A percentile compares a stretch with the other conserved stretches of the same genome.
Evolutionary conservation across 2,329 filamentous ascomycete species (phyloP).

Genomic region (Volutella citrinella): DNA sequence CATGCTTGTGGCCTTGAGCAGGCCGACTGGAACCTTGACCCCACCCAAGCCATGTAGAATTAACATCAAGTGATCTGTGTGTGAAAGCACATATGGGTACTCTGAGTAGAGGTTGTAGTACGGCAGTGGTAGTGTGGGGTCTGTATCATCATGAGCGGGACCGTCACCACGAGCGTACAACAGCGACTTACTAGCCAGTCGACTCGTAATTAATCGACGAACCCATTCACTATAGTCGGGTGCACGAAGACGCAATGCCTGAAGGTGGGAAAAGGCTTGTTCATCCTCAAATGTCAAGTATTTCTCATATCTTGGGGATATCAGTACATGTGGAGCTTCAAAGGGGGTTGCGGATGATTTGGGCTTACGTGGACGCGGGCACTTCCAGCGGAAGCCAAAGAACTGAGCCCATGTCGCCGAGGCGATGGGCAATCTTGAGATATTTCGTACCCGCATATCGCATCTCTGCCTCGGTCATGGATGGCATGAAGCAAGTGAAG

Average conservation of each 20-base stretch:
- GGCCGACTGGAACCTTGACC: slow-evolving; percentile 11
- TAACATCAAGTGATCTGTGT: slow-evolving; percentile 16
- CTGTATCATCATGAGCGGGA: neutral
- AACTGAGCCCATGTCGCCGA: slow-evolving; percentile 19
- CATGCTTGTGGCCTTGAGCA: slow-evolving; percentile 11
- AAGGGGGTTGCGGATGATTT: too few species aligned
- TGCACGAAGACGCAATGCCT: slow-evolving; percentile 8
- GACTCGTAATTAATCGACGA: slow-evolving; percentile 11
- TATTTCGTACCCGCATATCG: slow-evolving; percentile 27
- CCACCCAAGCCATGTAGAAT: slow-evolving; percentile 17
- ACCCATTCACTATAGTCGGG: slow-evolving; percentile 13
- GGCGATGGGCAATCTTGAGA: slow-evolving; percentile 23
- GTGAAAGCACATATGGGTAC: slow-evolving; percentile 17
- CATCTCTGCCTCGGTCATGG: too few species aligned
- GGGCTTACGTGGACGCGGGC: slow-evolving; percentile 23
- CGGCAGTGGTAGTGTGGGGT: slow-evolving; percentile 1
- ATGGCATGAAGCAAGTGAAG: too few species aligned
- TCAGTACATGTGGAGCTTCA: too few species aligned
- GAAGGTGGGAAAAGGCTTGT: slow-evolving; percentile 18
- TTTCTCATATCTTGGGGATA: slow-evolving; percentile 19
- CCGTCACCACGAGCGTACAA: neutral
- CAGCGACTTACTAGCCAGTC: slow-evolving; percentile 1
- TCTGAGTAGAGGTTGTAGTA: slow-evolving; percentile 18
- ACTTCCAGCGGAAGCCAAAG: slow-evolving; percentile 24
- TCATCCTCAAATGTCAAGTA: slow-evolving; percentile 26